A percentile compares a stretch with the other conserved stretches of the same genome.
These are phyloP conservation scores for Mortierella sp. DNA, from an alignment of 371 early-diverging fungal genomes.

Conservation along the genomic window DNA sequence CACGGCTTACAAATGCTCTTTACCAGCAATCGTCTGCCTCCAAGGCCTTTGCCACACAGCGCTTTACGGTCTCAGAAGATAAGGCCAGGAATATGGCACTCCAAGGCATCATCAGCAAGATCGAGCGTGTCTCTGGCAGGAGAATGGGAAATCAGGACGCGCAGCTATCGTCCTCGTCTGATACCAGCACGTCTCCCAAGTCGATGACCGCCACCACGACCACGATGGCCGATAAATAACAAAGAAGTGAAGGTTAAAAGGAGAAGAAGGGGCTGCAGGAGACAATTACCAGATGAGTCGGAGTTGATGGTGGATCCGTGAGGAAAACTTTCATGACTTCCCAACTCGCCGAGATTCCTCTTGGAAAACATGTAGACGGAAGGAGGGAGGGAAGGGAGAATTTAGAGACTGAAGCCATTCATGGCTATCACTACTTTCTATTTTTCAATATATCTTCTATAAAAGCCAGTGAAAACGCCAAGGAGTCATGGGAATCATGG, in stretches of 20 bases:
- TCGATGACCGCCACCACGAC: no score
- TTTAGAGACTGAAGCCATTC: neutral
- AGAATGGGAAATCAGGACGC: conserved; percentile 50
- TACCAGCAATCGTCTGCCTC: conserved; percentile 55
- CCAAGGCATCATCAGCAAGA: conserved; percentile 51
- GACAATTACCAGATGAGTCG: conserved; percentile 31
- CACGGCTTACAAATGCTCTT: conserved; percentile 62
- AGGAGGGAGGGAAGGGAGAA: neutral
- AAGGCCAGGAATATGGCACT: conserved; percentile 45
- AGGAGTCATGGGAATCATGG: no score
- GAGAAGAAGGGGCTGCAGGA: conserved; percentile 31
- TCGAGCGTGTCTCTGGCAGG: conserved; percentile 43
- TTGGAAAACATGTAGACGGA: neutral
- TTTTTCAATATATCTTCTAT: no score
- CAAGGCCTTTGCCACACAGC: conserved; percentile 40
- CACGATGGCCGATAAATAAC: no score
- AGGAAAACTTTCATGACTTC: conserved; percentile 39
- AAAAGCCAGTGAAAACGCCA: no score
- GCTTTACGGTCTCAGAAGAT: conserved; percentile 42
- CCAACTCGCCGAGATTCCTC: conserved; percentile 38
- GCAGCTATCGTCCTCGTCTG: conserved; percentile 9
- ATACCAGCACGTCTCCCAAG: conserved; percentile 1
- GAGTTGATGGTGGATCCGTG: conserved; percentile 32
- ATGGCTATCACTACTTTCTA: no score
- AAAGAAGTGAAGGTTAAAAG: neutral